Percentiles rank a stretch among this genome's conserved stretches.
Evolutionary conservation across 2,329 filamentous ascomycete species (phyloP).

Genomic region (Westerdykella aurantiaca): DNA sequence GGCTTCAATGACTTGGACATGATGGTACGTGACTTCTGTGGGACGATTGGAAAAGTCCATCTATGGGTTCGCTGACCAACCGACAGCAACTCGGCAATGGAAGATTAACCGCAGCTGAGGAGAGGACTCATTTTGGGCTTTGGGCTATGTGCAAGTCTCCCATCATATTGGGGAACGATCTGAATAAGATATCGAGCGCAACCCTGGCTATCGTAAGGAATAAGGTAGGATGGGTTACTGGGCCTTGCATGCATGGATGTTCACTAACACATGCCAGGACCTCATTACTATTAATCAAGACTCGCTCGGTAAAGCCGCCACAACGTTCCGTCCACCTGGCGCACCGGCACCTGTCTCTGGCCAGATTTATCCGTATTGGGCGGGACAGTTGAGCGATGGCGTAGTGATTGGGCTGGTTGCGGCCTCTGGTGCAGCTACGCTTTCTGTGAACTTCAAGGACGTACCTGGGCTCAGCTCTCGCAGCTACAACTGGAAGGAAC

Average conservation of each 20-base stretch:
- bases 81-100: slow-evolving; percentile 34
- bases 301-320: slow-evolving; percentile 10
- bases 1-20: slow-evolving; percentile 27
- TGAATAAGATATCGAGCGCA: slow-evolving; percentile 33
- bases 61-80: slow-evolving; percentile 21
- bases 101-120: slow-evolving; percentile 25
- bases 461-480: slow-evolving; percentile 12
- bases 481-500: slow-evolving; percentile 12
- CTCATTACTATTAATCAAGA: slow-evolving; percentile 45
- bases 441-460: slow-evolving; percentile 11
- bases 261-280: slow-evolving; percentile 11
- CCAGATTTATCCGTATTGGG: slow-evolving; percentile 13
- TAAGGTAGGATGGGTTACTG: slow-evolving; percentile 1
- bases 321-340: slow-evolving; percentile 10
- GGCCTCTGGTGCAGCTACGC: slow-evolving; percentile 8
- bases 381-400: slow-evolving; percentile 11
- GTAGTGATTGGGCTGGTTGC: slow-evolving; percentile 12
- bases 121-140: slow-evolving; percentile 36
- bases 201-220: slow-evolving; percentile 39
- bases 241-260: neutral
- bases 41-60: slow-evolving; percentile 33
- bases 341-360: slow-evolving; percentile 7
- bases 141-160: slow-evolving; percentile 41
- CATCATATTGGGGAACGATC: slow-evolving; percentile 40
- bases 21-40: slow-evolving; percentile 31